A percentile compares a stretch with the other conserved stretches of the same genome.
Conservation (phyloP, 1,139 yeast genomes). For the Waltiozyma sp. region DNA sequence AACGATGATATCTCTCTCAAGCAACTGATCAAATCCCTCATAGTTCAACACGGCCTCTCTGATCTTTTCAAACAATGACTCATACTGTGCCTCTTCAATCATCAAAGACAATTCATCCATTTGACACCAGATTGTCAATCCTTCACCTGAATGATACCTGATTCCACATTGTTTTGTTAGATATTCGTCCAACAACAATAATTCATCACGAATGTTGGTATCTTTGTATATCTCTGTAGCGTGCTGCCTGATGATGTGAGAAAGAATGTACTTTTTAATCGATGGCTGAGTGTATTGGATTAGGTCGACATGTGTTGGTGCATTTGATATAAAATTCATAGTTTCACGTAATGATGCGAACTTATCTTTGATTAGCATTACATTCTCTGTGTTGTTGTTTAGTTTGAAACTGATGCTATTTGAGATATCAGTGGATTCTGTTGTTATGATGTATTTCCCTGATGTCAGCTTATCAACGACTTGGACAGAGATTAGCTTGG, state of each 20-base stretch:
- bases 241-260: constrained; percentile 6
- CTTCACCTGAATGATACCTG: neutral
- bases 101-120: neutral
- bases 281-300: no score
- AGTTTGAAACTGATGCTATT: no score
- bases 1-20: neutral
- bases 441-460: neutral
- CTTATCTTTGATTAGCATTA: no score
- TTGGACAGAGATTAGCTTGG: neutral
- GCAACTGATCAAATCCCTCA: neutral
- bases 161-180: constrained; percentile 1
- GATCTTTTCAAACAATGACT: neutral
- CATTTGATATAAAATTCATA: no score
- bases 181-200: constrained; percentile 10
- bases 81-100: neutral
- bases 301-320: no score
- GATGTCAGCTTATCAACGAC: neutral
- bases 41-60: constrained; percentile 1
- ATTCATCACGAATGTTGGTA: constrained; percentile 4
- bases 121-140: neutral
- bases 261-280: neutral
- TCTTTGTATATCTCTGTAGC: constrained; percentile 8
- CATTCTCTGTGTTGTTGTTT: no score
- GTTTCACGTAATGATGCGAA: no score
- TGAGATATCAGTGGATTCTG: no score